Percentiles rank a stretch among this genome's conserved stretches.
Evolutionary conservation across 495 filamentous ascomycete genomes (phyloP).

Genomic region (Aspergillus hancockii): DNA sequence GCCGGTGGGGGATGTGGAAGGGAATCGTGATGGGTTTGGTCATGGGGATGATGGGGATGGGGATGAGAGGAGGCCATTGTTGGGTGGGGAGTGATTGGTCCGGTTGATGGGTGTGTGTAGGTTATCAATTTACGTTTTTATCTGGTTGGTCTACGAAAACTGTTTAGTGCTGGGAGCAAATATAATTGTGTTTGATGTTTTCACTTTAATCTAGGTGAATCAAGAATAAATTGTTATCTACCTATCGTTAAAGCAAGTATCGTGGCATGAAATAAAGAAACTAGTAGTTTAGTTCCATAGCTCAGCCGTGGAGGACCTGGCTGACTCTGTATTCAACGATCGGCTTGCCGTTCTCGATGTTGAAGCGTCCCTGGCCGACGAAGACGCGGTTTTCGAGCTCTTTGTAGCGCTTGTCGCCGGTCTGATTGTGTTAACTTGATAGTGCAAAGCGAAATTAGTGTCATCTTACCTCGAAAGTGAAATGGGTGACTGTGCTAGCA

Average conservation of each 20-base stretch:
- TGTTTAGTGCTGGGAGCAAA: background rate
- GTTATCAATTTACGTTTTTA: background rate
- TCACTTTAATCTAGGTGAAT: background rate
- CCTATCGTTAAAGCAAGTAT: background rate
- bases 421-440: slow-evolving; percentile 17
- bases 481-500: slow-evolving; percentile 44
- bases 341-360: slow-evolving; percentile 53
- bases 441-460: background rate
- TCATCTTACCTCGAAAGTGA: slow-evolving; percentile 49
- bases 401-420: slow-evolving; percentile 50
- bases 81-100: slow-evolving; percentile 11
- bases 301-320: slow-evolving; percentile 41
- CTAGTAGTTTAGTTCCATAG: background rate
- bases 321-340: slow-evolving; percentile 63
- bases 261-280: background rate
- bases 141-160: background rate
- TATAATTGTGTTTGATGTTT: background rate
- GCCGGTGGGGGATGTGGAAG: slow-evolving; percentile 5
- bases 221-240: background rate
- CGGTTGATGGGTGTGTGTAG: background rate
- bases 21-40: slow-evolving; percentile 24
- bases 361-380: slow-evolving; percentile 56
- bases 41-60: slow-evolving; percentile 8
- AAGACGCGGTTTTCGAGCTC: slow-evolving; percentile 54
- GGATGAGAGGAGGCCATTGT: slow-evolving; percentile 33